Base-by-base conservation (phyloP, 2,329 filamentous ascomycete genomes). In the Fusarium concolor region DNA sequence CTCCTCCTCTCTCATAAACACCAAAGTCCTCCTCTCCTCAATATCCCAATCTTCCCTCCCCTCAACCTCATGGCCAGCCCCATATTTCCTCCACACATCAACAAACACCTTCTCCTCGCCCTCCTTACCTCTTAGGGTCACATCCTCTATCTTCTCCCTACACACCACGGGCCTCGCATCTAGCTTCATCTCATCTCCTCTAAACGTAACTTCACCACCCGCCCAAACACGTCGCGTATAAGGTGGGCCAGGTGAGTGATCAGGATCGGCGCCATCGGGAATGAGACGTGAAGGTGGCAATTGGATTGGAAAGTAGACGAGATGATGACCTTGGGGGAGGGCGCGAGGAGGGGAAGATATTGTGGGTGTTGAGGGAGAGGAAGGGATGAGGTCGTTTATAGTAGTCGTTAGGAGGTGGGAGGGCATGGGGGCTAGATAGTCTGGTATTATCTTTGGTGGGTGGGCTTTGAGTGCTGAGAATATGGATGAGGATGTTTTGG, bases 201-300 rank as follows among this genome's bases (percentile, higher is more conserved):
- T 77, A 70, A 92, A 92, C 2, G 75, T 76, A 10, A 97, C 79
- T 39, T 85, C 85, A 0, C 95, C 96, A 31, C 94, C 94, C 15
- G 92, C 93, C 96, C 96, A 99, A 82, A 99, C 88, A 18, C 96
- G 89, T 22, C 92, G 87, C 50, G 85, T 85, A 76, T 92, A 97
- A 2, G 89, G 89, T 6, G 76, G 76, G 3, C 91, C 92, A 1
- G 95, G 95, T 24, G 85, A 89, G 75, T 97, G 93, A 53, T 90
- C 83, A 6, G 87, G 83, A 76, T 98, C 95, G 2, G 94, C 96
- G 58, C 96, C 95, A 80, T 99, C 96, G 2, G 88, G 83, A 18
- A 93, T 85, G 42, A 98, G 86, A 33, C 83, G 71, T 10, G 85
- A 86, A 15, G 87, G 81, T 1, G 86, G 83, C 18, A 90, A 82